phyloP scores from a whole-genome alignment of 495 filamentous ascomycete species.

The Rostrohypoxylon terebratum region DNA sequence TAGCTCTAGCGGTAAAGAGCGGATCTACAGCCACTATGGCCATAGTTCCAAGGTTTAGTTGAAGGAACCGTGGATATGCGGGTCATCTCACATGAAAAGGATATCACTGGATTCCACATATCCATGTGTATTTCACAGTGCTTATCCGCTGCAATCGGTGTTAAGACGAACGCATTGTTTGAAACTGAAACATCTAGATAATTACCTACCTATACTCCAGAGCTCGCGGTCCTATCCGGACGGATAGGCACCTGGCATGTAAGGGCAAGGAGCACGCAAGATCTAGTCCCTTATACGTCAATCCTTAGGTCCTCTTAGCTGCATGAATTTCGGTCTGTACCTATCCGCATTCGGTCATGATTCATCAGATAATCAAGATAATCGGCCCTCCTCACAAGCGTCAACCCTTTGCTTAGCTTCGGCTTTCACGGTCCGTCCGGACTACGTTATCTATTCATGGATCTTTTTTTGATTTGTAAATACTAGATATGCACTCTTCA shows the following conservation, averaged over 20 bases:
- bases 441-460: slow-evolving; percentile 27
- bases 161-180: slow-evolving; percentile 8
- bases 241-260: slow-evolving; percentile 25
- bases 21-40: slow-evolving; percentile 28
- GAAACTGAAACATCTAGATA: slow-evolving; percentile 1
- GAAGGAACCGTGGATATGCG: slow-evolving; percentile 32
- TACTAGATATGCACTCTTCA: slow-evolving; percentile 8
- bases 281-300: slow-evolving; percentile 38
- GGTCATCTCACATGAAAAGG: slow-evolving; percentile 46
- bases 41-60: slow-evolving; percentile 3
- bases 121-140: slow-evolving; percentile 28
- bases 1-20: slow-evolving; percentile 4
- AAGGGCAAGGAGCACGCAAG: slow-evolving; percentile 46
- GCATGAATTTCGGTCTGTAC: slow-evolving; percentile 20
- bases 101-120: slow-evolving; percentile 38
- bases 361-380: slow-evolving; percentile 49
- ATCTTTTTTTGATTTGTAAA: slow-evolving; percentile 33
- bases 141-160: slow-evolving; percentile 27
- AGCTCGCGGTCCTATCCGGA: slow-evolving; percentile 1
- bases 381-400: slow-evolving; percentile 44
- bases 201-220: slow-evolving; percentile 12
- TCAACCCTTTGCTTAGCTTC: slow-evolving; percentile 26
- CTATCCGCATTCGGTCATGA: slow-evolving; percentile 48
- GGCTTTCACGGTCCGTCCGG: slow-evolving; percentile 31
- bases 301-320: slow-evolving; percentile 30